Percentiles rank a stretch among this genome's conserved stretches.
phyloP scores from a whole-genome alignment of 768 basidiomycete genomes.

The Hypholoma fasciculare region DNA sequence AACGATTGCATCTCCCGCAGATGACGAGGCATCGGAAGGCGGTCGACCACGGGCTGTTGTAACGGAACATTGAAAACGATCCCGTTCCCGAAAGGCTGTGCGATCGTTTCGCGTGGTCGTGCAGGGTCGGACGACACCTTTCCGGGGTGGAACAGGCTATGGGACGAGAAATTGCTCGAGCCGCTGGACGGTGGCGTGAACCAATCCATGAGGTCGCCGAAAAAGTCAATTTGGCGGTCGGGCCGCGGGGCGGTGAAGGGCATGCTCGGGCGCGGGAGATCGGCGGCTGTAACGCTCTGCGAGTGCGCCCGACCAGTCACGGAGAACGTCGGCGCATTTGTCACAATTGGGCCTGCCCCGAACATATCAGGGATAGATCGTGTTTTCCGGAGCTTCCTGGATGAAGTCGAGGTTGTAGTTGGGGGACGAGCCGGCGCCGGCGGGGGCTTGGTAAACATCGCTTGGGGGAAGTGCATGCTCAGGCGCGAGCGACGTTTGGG shows the following conservation, averaged over 20 bases:
- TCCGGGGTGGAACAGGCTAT: constrained; percentile 27
- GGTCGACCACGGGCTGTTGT: constrained; percentile 41
- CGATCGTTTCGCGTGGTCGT: constrained; percentile 32
- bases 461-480: constrained; percentile 62
- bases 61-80: constrained; percentile 63
- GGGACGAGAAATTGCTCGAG: constrained; percentile 34
- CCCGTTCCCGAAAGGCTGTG: constrained; percentile 64
- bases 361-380: constrained; percentile 70
- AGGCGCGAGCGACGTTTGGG: constrained; percentile 61
- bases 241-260: constrained; percentile 25
- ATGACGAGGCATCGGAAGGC: constrained; percentile 47
- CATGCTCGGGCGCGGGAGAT: constrained; percentile 47
- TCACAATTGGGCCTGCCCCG: constrained; percentile 26
- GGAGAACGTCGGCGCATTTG: constrained; percentile 22
- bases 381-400: constrained; percentile 70
- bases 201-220: constrained; percentile 70
- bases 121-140: constrained; percentile 24
- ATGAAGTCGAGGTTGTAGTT: constrained; percentile 21
- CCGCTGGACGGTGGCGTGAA: constrained; percentile 37
- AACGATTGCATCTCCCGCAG: constrained; percentile 89
- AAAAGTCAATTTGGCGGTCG: constrained; percentile 47
- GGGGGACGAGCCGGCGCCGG: constrained; percentile 30
- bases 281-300: constrained; percentile 75
- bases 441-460: constrained; percentile 46
- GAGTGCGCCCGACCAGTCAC: constrained; percentile 65